Evolutionary conservation across 1,139 yeast genomes (phyloP).

Genomic region (Suhomyces choctaworum): DNA sequence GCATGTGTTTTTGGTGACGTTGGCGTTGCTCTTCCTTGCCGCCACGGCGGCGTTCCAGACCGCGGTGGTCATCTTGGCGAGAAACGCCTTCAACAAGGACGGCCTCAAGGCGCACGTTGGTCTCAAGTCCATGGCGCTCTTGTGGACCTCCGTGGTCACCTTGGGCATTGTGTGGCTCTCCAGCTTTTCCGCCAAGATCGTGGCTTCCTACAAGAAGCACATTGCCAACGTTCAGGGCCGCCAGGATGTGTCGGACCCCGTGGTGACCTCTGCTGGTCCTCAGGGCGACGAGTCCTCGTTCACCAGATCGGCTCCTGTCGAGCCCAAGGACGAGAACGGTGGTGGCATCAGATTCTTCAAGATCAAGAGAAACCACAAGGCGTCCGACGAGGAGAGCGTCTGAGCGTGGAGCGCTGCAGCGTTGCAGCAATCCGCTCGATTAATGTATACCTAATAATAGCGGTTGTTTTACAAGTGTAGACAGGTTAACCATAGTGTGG

Average conservation of each 20-base stretch:
- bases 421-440: slow-evolving; percentile 1
- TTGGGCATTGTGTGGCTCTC: slow-evolving; percentile 54
- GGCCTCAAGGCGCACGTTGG: slow-evolving; percentile 51
- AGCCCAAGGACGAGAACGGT: slow-evolving; percentile 36
- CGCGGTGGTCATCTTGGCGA: slow-evolving; percentile 66
- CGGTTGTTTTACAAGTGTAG: too few species aligned
- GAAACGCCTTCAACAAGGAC: slow-evolving; percentile 56
- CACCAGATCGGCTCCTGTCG: slow-evolving; percentile 40
- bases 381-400: slow-evolving; percentile 62
- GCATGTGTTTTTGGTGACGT: slow-evolving; percentile 50
- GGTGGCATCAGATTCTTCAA: slow-evolving; percentile 80
- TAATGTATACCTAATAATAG: too few species aligned
- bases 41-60: slow-evolving; percentile 68
- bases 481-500: too few species aligned
- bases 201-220: slow-evolving; percentile 49
- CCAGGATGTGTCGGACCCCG: slow-evolving; percentile 11
- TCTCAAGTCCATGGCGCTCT: slow-evolving; percentile 56
- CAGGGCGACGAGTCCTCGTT: slow-evolving; percentile 47
- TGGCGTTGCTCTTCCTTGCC: slow-evolving; percentile 55
- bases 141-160: slow-evolving; percentile 69
- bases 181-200: slow-evolving; percentile 54
- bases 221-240: slow-evolving; percentile 34
- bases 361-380: slow-evolving; percentile 66
- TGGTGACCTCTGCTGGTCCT: slow-evolving; percentile 16
- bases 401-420: slow-evolving; percentile 19